Conservation (phyloP, 192 early-diverging fungal genomes). For the Entomortierella lignicola region DNA sequence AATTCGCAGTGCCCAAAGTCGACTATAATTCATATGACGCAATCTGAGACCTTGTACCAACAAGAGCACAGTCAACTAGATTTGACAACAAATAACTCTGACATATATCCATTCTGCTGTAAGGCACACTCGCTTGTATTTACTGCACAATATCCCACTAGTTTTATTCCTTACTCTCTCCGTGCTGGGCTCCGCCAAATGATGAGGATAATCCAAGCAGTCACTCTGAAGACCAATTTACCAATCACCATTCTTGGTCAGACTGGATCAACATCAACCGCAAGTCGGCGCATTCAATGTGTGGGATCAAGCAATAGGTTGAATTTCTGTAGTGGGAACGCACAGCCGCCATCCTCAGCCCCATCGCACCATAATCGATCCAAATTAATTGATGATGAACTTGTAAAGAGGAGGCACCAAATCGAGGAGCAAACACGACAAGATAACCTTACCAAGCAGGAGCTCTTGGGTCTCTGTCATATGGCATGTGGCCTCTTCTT, state of each 20-base stretch:
- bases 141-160: conserved; percentile 19
- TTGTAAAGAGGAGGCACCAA: conserved; percentile 22
- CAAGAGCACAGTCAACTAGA: not conserved
- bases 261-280: not conserved
- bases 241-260: not conserved
- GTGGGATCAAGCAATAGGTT: conserved; percentile 22
- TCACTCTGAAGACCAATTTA: conserved; percentile 14
- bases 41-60: not conserved
- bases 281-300: conserved; percentile 9
- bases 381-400: conserved; percentile 3
- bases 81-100: not conserved
- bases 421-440: conserved; percentile 40
- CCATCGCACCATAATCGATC: not conserved
- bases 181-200: conserved; percentile 29
- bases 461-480: conserved; percentile 36
- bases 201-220: conserved; percentile 16
- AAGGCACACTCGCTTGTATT: conserved; percentile 43
- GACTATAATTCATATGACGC: not conserved
- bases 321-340: conserved; percentile 25
- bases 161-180: conserved; percentile 19
- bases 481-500: conserved; percentile 53
- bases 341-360: not conserved
- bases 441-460: conserved; percentile 32
- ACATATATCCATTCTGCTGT: conserved; percentile 45
- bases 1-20: not conserved